A percentile compares a stretch with the other conserved stretches of the same genome.
Conservation (phyloP, 2,329 filamentous ascomycete genomes). For the Xylariaceae sp. region DNA sequence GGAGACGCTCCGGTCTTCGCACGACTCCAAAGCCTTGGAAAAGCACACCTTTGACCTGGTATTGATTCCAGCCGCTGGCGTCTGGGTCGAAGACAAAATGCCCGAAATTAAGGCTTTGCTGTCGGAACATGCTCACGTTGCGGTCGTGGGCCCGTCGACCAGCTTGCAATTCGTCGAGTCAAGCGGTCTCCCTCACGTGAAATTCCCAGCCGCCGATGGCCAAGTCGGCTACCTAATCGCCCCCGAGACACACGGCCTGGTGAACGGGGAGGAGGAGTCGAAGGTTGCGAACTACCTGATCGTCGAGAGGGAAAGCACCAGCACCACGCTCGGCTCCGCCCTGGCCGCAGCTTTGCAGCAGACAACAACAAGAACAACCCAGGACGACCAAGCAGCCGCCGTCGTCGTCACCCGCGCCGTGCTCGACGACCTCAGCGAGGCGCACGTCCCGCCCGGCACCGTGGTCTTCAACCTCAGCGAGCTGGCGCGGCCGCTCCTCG, state of each 20-base stretch:
- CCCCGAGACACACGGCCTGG: not conserved
- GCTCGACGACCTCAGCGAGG: not conserved
- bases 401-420: not conserved
- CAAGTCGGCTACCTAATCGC: not conserved
- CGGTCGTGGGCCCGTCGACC: not conserved
- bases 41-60: too few species aligned
- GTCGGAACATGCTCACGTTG: not conserved
- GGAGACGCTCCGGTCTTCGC: not conserved
- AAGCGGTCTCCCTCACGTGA: too few species aligned
- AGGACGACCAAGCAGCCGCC: constrained; percentile 1
- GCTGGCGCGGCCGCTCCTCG: constrained; percentile 4
- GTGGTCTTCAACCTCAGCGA: constrained; percentile 8
- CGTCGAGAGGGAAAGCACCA: constrained; percentile 2
- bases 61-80: too few species aligned
- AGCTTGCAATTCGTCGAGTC: too few species aligned
- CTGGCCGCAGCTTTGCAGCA: not conserved
- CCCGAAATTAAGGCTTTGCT: not conserved
- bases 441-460: not conserved
- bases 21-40: not conserved
- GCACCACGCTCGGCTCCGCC: constrained; percentile 2
- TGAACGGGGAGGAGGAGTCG: not conserved
- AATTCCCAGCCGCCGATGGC: not conserved
- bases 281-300: constrained; percentile 6
- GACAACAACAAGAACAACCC: not conserved
- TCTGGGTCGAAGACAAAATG: too few species aligned